Conservation (phyloP, 2,329 filamentous ascomycete genomes). For the Alternaria infectoria region DNA sequence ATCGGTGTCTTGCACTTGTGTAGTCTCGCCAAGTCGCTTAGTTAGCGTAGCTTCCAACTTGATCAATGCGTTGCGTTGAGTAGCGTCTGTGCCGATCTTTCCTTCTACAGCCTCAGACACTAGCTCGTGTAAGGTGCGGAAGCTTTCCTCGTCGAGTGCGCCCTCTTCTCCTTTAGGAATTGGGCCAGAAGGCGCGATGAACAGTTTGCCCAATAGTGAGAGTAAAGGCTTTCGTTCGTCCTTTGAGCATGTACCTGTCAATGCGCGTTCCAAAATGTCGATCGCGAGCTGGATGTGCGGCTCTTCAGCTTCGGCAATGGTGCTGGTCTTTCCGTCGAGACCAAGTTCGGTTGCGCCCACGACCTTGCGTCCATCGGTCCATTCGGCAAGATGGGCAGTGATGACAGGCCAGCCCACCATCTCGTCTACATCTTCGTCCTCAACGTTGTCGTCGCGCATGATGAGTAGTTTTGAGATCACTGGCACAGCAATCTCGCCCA, state of each 20-base stretch:
- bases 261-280: slow-evolving; percentile 76
- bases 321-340: slow-evolving; percentile 61
- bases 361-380: slow-evolving; percentile 89
- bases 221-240: slow-evolving; percentile 78
- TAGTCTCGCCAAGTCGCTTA: slow-evolving; percentile 57
- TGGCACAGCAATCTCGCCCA: slow-evolving; percentile 75
- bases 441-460: slow-evolving; percentile 67
- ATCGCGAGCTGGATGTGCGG: slow-evolving; percentile 80
- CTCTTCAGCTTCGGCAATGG: slow-evolving; percentile 68
- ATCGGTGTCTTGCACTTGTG: slow-evolving; percentile 11
- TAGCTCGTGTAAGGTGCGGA: slow-evolving; percentile 52
- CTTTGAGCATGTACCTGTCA: slow-evolving; percentile 68
- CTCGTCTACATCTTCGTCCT: slow-evolving; percentile 71
- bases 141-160: slow-evolving; percentile 23
- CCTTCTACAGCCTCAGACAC: slow-evolving; percentile 56
- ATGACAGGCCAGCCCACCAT: slow-evolving; percentile 82
- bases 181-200: slow-evolving; percentile 67
- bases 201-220: slow-evolving; percentile 78
- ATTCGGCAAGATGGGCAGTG: slow-evolving; percentile 84
- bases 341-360: slow-evolving; percentile 62
- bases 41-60: slow-evolving; percentile 60
- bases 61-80: slow-evolving; percentile 60
- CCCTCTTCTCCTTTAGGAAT: slow-evolving; percentile 34
- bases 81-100: slow-evolving; percentile 58
- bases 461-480: slow-evolving; percentile 73